Evolutionary conservation across 345 rosid species (phyloP).

Genomic region (Lagerstroemia speciosa): DNA sequence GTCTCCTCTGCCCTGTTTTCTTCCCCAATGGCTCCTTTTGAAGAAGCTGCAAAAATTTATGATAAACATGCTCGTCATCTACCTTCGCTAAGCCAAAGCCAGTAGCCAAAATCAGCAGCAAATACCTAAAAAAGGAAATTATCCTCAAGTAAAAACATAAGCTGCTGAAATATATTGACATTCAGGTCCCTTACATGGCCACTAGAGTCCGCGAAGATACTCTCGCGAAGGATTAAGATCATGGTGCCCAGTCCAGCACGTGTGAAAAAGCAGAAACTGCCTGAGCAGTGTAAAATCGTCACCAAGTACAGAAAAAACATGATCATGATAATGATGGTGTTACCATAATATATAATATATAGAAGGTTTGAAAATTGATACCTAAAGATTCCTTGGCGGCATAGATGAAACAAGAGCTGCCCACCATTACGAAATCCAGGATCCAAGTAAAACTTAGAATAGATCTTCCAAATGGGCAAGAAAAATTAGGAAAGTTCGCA

Average conservation of each 20-base stretch:
- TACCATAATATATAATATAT: neutral
- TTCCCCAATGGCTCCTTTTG: constrained; percentile 71
- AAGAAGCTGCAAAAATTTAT: constrained; percentile 30
- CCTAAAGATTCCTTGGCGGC: constrained; percentile 64
- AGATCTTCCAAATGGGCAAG: constrained; percentile 34
- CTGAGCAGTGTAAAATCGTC: constrained; percentile 74
- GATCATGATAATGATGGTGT: constrained; percentile 2
- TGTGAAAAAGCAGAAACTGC: constrained; percentile 67
- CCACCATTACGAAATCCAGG: constrained; percentile 66
- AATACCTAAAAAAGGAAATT: neutral
- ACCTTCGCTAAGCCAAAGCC: constrained; percentile 74
- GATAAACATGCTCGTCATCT: constrained; percentile 21
- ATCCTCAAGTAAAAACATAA: neutral
- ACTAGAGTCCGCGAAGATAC: constrained; percentile 51
- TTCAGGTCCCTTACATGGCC: constrained; percentile 49
- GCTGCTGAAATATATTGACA: neutral
- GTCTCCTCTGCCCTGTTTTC: constrained; percentile 49
- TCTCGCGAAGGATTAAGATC: constrained; percentile 82
- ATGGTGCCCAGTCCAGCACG: constrained; percentile 50
- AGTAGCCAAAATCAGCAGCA: constrained; percentile 49
- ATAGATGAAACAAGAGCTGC: constrained; percentile 69
- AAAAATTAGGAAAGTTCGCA: neutral
- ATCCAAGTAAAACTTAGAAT: constrained; percentile 64
- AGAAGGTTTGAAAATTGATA: constrained; percentile 11
- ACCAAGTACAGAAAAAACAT: constrained; percentile 19